Evolutionary conservation across 1,139 yeast species (phyloP), one percentile per base, ranked within the genome.

Genomic region (Candida frijolesensis): DNA sequence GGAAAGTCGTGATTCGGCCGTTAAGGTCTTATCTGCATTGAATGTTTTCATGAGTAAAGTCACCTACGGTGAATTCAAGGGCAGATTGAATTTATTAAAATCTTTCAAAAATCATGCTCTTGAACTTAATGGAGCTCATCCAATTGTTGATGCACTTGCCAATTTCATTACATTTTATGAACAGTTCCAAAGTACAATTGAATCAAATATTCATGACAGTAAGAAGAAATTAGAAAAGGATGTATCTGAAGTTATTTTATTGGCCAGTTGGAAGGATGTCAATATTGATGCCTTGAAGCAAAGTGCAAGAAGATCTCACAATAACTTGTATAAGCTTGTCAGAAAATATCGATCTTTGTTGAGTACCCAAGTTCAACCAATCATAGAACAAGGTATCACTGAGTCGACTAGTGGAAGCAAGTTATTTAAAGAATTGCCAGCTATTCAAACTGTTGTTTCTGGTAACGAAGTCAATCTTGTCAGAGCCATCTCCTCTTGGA

Each of bases 201-300:
- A 67, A 1, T 79, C 78, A 0, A 69, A 72, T 15, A 67, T 91
- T 25, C 61, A 59, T 0, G 64, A 66, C 1, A 76, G 78, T 1
- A 83, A 79, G 62, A 81, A 78, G 58, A 67, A 70, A 7, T 70
- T 94, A 39, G 91, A 86, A 54, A 92, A 91, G 62, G 94, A 90
- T 49, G 81, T 94, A 25, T 78, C 83, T 42, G 99, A 95, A 53
- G 86, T 91, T 4, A 90, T 94, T 46, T 71, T 90, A 46, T 75
- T 95, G 30, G 97, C 98, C 1, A 89, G 97, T 63, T 95, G 99
- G 98, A 91, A 92, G 61, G 99, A 95, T 68, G 94, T 92, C 11
- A 95, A 95, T 61, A 84, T 91, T 45, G 96, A 87, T 63, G 97
- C 99, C 0, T 78, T 95, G 59, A 90, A 89, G 59, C 97, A 92